Conservation (phyloP, 140 eudicot genomes). For the Bidens hawaiensis region DNA sequence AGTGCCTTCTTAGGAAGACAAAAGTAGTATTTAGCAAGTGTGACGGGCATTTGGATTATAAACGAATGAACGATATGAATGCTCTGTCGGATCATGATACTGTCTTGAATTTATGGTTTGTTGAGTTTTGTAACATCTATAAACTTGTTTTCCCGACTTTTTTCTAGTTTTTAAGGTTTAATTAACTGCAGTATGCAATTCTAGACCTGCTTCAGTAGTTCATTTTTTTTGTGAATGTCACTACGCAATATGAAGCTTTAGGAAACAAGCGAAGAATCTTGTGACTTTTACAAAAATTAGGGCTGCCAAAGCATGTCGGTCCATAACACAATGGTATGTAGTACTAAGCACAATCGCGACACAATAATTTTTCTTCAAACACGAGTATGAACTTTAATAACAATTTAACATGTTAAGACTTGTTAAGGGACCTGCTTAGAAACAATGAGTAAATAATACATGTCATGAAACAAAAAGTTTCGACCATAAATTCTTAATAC, state of each 20-base stretch:
- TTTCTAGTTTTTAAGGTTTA: slow-evolving; percentile 16
- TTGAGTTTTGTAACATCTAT: slow-evolving; percentile 34
- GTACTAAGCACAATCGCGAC: no score
- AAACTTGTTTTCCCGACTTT: slow-evolving; percentile 14
- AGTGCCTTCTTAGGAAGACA: slow-evolving; percentile 34
- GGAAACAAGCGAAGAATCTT: not conserved
- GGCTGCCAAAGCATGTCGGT: no score
- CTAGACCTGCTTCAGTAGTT: not conserved
- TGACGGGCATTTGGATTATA: slow-evolving; percentile 9
- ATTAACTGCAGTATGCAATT: not conserved
- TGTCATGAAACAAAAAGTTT: no score
- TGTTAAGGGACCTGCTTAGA: no score
- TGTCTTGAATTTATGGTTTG: slow-evolving; percentile 17
- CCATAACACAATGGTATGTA: no score
- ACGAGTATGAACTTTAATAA: no score
- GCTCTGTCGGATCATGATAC: not conserved
- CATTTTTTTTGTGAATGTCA: not conserved
- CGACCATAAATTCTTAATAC: no score
- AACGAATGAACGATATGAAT: slow-evolving; percentile 12
- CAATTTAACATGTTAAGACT: no score
- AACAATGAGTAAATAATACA: no score
- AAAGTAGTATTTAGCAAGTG: slow-evolving; percentile 1
- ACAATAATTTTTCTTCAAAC: no score
- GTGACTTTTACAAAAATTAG: not conserved
- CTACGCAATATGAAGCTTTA: not conserved